Conservation (phyloP, 2,329 filamentous ascomycete genomes). For the Pseudogymnoascus sp. region DNA sequence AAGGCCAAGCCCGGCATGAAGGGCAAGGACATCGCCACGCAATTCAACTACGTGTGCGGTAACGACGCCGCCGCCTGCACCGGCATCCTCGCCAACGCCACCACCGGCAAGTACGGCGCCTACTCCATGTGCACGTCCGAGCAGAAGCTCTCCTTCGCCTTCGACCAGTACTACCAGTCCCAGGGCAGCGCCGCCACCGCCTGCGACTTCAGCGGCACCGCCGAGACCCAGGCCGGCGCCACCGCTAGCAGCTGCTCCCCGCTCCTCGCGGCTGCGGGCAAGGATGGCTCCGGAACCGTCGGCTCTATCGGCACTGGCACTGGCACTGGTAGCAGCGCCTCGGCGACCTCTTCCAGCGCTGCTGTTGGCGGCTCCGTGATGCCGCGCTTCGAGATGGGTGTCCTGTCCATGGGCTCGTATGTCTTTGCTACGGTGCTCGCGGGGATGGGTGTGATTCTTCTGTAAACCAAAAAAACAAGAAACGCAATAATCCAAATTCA, state of each 20-base stretch:
- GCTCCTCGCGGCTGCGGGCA: conserved; percentile 55
- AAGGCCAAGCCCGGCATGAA: conserved; percentile 50
- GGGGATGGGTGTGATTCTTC: conserved; percentile 44
- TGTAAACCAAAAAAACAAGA: conserved; percentile 31
- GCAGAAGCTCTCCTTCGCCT: conserved; percentile 64
- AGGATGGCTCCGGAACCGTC: conserved; percentile 48
- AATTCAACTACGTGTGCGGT: conserved; percentile 71
- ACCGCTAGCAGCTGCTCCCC: conserved; percentile 45
- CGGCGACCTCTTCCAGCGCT: conserved; percentile 25
- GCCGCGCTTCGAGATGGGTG: conserved; percentile 36
- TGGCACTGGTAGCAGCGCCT: conserved; percentile 19
- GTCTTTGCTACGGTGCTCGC: conserved; percentile 40
- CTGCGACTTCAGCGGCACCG: conserved; percentile 65
- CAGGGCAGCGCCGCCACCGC: conserved; percentile 46
- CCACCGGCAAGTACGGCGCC: conserved; percentile 61
- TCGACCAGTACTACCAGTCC: conserved; percentile 62
- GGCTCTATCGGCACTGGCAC: conserved; percentile 36
- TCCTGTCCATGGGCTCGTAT: conserved; percentile 41
- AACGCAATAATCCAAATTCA: background rate
- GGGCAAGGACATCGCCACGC: conserved; percentile 49
- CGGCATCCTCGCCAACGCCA: conserved; percentile 60
- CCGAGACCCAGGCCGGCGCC: conserved; percentile 40
- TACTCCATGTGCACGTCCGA: conserved; percentile 67
- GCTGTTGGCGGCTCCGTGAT: conserved; percentile 34
- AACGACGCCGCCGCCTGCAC: conserved; percentile 46